Conservation (phyloP, 495 filamentous ascomycete species). For the Annulohypoxylon maeteangense region DNA sequence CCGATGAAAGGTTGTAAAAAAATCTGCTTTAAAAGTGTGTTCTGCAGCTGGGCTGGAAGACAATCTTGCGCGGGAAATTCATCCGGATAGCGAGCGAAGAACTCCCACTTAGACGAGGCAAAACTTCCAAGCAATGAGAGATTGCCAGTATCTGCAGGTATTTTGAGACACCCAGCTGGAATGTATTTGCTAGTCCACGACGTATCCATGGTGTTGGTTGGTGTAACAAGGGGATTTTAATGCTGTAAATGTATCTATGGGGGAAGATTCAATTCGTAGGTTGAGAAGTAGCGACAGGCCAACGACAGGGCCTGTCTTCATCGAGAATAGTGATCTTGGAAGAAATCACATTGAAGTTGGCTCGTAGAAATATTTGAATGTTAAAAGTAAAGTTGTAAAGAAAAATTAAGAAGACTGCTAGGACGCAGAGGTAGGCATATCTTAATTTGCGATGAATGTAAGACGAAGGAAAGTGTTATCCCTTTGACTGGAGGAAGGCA, state of each 20-base stretch:
- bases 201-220: constrained; percentile 18
- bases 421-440: too few relatives aligned
- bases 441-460: neutral
- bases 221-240: neutral
- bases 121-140: constrained; percentile 5
- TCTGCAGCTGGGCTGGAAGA: constrained; percentile 46
- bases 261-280: neutral
- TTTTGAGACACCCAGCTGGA: constrained; percentile 51
- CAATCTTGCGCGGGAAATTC: constrained; percentile 1
- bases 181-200: constrained; percentile 44
- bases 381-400: neutral
- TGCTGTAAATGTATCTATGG: neutral
- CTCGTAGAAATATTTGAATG: neutral
- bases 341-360: neutral
- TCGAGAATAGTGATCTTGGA: neutral
- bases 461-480: neutral
- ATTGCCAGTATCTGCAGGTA: constrained; percentile 22
- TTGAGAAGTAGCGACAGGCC: neutral
- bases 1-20: constrained; percentile 39
- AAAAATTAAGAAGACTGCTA: neutral
- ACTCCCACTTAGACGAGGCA: constrained; percentile 38
- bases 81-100: constrained; percentile 35
- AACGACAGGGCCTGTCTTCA: neutral
- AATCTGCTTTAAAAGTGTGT: constrained; percentile 43
- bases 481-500: neutral